A percentile compares a stretch with the other conserved stretches of the same genome.
These are phyloP conservation scores for Moniliophthora roreri DNA, from an alignment of 1,284 basidiomycete species.

Conservation along the genomic window DNA sequence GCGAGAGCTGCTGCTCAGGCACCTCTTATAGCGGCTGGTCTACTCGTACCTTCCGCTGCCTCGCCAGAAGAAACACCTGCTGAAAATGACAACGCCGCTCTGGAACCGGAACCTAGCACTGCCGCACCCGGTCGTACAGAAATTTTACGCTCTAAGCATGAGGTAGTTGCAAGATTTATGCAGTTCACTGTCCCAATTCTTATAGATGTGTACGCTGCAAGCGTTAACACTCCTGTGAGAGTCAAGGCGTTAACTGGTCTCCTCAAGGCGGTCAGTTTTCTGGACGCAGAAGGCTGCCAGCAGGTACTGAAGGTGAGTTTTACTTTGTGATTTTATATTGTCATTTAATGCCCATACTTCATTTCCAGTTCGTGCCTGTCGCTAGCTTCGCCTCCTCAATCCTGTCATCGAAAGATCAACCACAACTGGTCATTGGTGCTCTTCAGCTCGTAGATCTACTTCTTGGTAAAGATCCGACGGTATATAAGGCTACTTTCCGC, in stretches of 20 bases:
- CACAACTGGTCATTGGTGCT: slow-evolving; percentile 80
- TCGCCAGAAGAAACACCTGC: slow-evolving; percentile 25
- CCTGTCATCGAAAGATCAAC: slow-evolving; percentile 87
- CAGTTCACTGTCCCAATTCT: slow-evolving; percentile 86
- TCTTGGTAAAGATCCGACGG: slow-evolving; percentile 74
- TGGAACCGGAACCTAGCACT: slow-evolving; percentile 28
- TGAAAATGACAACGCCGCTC: slow-evolving; percentile 16
- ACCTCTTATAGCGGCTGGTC: slow-evolving; percentile 27
- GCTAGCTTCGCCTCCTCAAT: slow-evolving; percentile 92
- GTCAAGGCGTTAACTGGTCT: slow-evolving; percentile 86
- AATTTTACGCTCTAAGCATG: slow-evolving; percentile 71
- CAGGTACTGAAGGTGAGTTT: slow-evolving; percentile 66
- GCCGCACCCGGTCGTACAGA: slow-evolving; percentile 58
- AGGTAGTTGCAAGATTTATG: slow-evolving; percentile 82
- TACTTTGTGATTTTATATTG: slow-evolving; percentile 3
- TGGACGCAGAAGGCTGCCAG: slow-evolving; percentile 76
- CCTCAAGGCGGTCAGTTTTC: slow-evolving; percentile 87
- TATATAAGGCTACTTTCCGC: slow-evolving; percentile 86
- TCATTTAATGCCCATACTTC: slow-evolving; percentile 8
- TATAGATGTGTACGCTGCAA: slow-evolving; percentile 94
- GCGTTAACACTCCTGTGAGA: slow-evolving; percentile 82
- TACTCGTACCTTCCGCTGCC: slow-evolving; percentile 28
- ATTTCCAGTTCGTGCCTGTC: slow-evolving; percentile 77
- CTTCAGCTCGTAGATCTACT: slow-evolving; percentile 91
- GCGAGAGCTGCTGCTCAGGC: slow-evolving; percentile 52